These are phyloP conservation scores for Stereocaulon alpinum DNA, from an alignment of 495 filamentous ascomycete genomes.

Conservation along the genomic window DNA sequence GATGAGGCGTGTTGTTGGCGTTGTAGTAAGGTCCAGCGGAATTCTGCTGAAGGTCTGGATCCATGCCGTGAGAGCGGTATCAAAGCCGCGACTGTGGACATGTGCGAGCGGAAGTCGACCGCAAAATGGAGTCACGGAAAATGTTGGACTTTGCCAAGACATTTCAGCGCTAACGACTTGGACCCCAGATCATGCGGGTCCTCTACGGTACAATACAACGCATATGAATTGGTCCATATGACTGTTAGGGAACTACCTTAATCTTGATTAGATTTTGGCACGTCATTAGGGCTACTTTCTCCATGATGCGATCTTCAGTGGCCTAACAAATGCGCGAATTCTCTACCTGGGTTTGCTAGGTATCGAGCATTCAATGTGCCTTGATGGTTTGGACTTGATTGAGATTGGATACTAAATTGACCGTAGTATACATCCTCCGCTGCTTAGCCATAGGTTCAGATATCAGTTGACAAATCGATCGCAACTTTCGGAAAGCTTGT, in stretches of 20 bases:
- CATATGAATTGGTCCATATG: background rate
- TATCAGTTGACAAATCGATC: too few species aligned
- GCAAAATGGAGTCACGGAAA: background rate
- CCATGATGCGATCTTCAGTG: too few species aligned
- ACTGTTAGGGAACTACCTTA: background rate
- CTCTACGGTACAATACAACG: background rate
- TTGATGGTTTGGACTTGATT: too few species aligned
- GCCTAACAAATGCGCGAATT: too few species aligned
- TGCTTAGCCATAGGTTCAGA: too few species aligned
- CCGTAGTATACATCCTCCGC: too few species aligned
- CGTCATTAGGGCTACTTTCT: too few species aligned
- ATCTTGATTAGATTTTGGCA: too few species aligned
- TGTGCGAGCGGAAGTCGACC: constrained; percentile 3
- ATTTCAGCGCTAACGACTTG: background rate
- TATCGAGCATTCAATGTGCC: too few species aligned
- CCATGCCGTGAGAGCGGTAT: constrained; percentile 2
- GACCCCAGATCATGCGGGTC: background rate
- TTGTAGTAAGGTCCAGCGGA: constrained; percentile 12
- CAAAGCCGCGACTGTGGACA: background rate
- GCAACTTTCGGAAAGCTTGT: too few species aligned
- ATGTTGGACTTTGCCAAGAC: background rate
- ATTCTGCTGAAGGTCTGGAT: constrained; percentile 8
- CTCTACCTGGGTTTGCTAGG: too few species aligned
- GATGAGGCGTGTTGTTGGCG: constrained; percentile 2
- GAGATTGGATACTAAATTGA: too few species aligned